These are phyloP conservation scores for Cucurbita ficifolia DNA, from an alignment of 306 rosid species.

Conservation along the genomic window DNA sequence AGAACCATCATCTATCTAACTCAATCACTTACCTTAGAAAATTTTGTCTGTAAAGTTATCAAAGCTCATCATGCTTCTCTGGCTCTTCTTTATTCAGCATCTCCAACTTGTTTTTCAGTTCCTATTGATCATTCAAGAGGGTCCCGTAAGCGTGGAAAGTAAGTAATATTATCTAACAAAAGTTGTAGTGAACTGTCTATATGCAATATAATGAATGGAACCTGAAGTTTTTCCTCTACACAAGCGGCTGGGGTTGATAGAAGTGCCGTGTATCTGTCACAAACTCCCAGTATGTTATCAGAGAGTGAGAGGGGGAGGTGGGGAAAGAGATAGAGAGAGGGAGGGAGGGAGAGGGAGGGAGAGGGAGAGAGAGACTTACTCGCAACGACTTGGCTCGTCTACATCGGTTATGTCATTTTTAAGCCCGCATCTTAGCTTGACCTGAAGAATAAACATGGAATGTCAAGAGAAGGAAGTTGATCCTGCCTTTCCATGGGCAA, in stretches of 20 bases:
- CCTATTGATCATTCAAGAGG: constrained; percentile 28
- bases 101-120: constrained; percentile 66
- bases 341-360: neutral
- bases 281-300: constrained; percentile 3
- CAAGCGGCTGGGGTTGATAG: constrained; percentile 76
- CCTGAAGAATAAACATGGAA: constrained; percentile 36
- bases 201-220: constrained; percentile 14
- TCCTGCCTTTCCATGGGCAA: neutral
- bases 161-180: neutral
- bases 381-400: constrained; percentile 99
- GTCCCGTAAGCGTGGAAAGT: neutral
- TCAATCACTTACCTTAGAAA: neutral
- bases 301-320: constrained; percentile 1
- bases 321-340: too few species aligned
- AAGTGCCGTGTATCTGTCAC: constrained; percentile 71
- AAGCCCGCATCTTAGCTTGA: constrained; percentile 77
- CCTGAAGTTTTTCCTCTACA: constrained; percentile 76
- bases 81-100: constrained; percentile 54
- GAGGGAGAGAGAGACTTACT: constrained; percentile 32
- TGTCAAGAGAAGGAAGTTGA: constrained; percentile 2
- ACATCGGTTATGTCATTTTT: constrained; percentile 72
- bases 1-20: neutral
- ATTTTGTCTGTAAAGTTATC: constrained; percentile 10
- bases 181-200: neutral
- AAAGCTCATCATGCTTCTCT: constrained; percentile 64